phyloP scores from a whole-genome alignment of 371 early-diverging fungal genomes.

The Nematocida displodere region DNA sequence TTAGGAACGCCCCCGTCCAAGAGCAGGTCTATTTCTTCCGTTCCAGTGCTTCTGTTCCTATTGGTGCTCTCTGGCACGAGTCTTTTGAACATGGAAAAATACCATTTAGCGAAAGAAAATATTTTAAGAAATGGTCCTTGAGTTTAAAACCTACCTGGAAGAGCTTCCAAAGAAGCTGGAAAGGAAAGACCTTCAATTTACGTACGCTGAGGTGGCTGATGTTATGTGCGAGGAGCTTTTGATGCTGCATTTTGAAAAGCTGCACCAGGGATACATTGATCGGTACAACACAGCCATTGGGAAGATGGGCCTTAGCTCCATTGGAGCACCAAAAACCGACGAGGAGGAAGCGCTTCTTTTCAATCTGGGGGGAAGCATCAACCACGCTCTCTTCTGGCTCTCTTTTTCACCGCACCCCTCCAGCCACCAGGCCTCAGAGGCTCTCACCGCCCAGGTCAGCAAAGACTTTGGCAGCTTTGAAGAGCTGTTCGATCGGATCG shows the following conservation, averaged over 20 bases:
- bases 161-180: not conserved
- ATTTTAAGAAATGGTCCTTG: too few species aligned
- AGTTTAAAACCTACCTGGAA: conserved; percentile 24
- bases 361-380: conserved; percentile 36
- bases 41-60: conserved; percentile 25
- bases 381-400: conserved; percentile 43
- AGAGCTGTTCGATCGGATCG: conserved; percentile 2
- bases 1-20: conserved; percentile 10
- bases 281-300: conserved; percentile 10
- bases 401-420: not conserved
- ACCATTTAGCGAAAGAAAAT: too few species aligned
- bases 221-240: conserved; percentile 21
- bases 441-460: not conserved
- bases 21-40: conserved; percentile 13
- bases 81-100: conserved; percentile 38
- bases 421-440: not conserved
- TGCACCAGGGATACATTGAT: conserved; percentile 47
- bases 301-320: not conserved
- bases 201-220: conserved; percentile 8
- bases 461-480: conserved; percentile 2
- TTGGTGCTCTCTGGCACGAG: not conserved
- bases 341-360: conserved; percentile 26
- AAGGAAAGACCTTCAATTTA: not conserved
- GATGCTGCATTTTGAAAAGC: conserved; percentile 26
- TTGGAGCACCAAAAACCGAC: not conserved